These are phyloP conservation scores for Fusarium brachygibbosum DNA, from an alignment of 2,329 filamentous ascomycete genomes.

Conservation along the genomic window DNA sequence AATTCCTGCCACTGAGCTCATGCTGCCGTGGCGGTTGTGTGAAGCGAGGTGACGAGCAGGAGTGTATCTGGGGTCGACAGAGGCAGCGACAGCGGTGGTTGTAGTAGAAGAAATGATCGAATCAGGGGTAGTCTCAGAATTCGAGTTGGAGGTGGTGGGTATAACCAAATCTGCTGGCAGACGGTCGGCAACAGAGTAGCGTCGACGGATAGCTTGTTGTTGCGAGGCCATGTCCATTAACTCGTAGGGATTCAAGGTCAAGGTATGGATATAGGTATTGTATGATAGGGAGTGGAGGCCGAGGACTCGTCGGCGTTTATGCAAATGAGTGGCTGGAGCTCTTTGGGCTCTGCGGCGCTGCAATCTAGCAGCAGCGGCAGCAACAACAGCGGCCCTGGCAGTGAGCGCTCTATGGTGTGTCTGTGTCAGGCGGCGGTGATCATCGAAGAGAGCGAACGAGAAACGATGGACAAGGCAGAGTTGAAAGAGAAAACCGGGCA, in stretches of 20 bases:
- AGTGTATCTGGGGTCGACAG: slow-evolving; percentile 27
- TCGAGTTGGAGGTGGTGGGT: slow-evolving; percentile 44
- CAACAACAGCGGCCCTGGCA: slow-evolving; percentile 59
- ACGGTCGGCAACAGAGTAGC: slow-evolving; percentile 57
- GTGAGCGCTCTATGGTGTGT: slow-evolving; percentile 58
- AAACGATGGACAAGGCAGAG: slow-evolving; percentile 63
- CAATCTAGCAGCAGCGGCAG: slow-evolving; percentile 57
- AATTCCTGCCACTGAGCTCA: slow-evolving; percentile 48
- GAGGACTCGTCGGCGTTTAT: slow-evolving; percentile 53
- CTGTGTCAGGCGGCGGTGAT: slow-evolving; percentile 58
- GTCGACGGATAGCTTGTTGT: slow-evolving; percentile 57
- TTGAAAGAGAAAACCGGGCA: slow-evolving; percentile 63
- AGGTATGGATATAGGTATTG: slow-evolving; percentile 30
- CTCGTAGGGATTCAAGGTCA: slow-evolving; percentile 40
- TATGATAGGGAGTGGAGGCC: slow-evolving; percentile 51
- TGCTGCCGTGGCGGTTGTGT: slow-evolving; percentile 37
- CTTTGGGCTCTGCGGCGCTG: slow-evolving; percentile 56
- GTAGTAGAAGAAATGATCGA: slow-evolving; percentile 21
- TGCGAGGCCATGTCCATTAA: slow-evolving; percentile 52
- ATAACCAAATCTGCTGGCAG: slow-evolving; percentile 48
- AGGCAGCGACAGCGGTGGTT: slow-evolving; percentile 23
- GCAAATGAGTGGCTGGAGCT: slow-evolving; percentile 56
- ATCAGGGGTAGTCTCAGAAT: slow-evolving; percentile 31
- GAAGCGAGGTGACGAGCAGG: slow-evolving; percentile 31
- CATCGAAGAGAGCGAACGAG: slow-evolving; percentile 61